Base-by-base conservation (phyloP, 257 asterid genomes). In the Gardenia jasminoides region DNA sequence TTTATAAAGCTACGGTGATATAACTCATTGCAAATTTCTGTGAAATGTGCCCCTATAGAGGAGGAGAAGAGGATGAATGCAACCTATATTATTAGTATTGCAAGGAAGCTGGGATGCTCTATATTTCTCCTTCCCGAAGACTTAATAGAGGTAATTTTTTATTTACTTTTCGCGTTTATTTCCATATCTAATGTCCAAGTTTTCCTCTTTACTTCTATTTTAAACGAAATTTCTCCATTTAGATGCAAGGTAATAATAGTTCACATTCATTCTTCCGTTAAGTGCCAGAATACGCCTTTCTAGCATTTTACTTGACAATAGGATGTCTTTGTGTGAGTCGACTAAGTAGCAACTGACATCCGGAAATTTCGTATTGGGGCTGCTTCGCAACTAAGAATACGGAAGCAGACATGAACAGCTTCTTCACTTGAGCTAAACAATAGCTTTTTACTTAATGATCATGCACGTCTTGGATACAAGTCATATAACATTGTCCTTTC, bases 51-150 rank as follows among this genome's bases (percentile, higher is more conserved):
- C 41, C 54, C 67, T 83, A 75, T 78, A 93, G 98, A 87, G 76
- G 97, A 92, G 83, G 96, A 96, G 85, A 93, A 93, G 74, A 91
- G 89, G 87, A 91, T 96, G 97, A 96, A 96, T 36, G 97, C 97
- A 26, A 91, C 93, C 66, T 96, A 96, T 85, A 91, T 92, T 72
- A 96, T 93, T 84, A 96, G 97, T 79, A 88, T 96, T 36, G 99
- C 99, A 61, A 90, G 98, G 84, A 96, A 96, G 86, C 94, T 93
- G n/a, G 99, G 99, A 46, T 96, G 99, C 79, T 96, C 98, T 11
- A 90, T 96, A 77, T 96, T 96, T 79, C 86, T 96, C 88, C 97
- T 96, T 56, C 96, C 97, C 22, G 97, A 96, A 80, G 99, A 95
- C 90, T 89, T 95, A 88, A 87, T 89, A 4, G 98, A 92, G 97